phyloP scores from a whole-genome alignment of 768 basidiomycete genomes.

The Boletus edulis region DNA sequence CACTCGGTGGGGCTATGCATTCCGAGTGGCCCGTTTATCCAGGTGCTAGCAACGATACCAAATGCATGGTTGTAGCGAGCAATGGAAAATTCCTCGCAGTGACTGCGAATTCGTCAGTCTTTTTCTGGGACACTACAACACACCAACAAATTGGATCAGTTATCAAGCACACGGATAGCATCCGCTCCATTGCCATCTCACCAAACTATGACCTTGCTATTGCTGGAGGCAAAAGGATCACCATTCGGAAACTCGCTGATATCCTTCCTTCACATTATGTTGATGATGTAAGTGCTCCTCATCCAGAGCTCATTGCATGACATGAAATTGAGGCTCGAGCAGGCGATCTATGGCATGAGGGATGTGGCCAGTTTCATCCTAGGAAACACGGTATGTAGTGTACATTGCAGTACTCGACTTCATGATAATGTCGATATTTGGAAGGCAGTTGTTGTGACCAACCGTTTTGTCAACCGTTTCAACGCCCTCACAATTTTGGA shows the following conservation, averaged over 20 bases:
- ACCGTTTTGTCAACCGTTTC: background rate
- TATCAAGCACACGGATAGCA: constrained; percentile 1
- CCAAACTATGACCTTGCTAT: constrained; percentile 4
- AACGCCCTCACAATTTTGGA: background rate
- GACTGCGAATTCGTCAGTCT: background rate
- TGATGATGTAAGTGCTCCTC: constrained; percentile 2
- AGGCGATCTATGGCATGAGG: background rate
- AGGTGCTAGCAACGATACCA: background rate
- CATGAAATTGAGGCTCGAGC: background rate
- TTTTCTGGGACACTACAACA: constrained; percentile 9
- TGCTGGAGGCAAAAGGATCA: background rate
- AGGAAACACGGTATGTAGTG: background rate
- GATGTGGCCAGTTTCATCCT: background rate
- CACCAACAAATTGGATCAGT: constrained; percentile 3
- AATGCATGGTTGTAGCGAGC: constrained; percentile 6
- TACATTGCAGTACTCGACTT: background rate
- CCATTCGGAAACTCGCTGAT: constrained; percentile 1
- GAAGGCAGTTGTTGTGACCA: background rate
- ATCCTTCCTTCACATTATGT: constrained; percentile 6
- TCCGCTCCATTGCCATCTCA: constrained; percentile 10
- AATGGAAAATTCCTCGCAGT: constrained; percentile 11
- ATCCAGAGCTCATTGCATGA: no score
- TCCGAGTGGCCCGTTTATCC: background rate
- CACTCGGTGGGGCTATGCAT: background rate
- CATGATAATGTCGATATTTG: background rate